Conservation (phyloP, 2,329 filamentous ascomycete genomes). For the Fusarium clavum region DNA sequence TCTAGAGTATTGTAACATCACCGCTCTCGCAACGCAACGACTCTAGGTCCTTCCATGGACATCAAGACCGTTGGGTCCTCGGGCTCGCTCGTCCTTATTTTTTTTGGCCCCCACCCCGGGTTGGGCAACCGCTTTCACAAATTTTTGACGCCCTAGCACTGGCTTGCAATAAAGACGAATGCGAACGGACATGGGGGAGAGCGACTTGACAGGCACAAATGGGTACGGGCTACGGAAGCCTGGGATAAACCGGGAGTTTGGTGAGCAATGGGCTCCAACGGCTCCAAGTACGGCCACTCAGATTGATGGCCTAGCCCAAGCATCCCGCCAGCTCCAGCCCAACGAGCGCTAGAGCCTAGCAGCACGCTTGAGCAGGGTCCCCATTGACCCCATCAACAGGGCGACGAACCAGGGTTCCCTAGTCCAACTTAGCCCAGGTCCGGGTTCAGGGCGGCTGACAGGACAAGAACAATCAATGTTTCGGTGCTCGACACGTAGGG, state of each 20-base stretch:
- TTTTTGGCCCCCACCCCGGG: slow-evolving; percentile 35
- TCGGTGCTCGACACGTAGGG: slow-evolving; percentile 34
- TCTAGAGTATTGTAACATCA: slow-evolving; percentile 18
- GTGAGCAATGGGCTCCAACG: slow-evolving; percentile 28
- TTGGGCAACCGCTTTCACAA: slow-evolving; percentile 38
- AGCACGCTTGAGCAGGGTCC: slow-evolving; percentile 31
- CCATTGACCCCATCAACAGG: slow-evolving; percentile 38
- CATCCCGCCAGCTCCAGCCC: slow-evolving; percentile 40
- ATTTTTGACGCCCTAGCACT: slow-evolving; percentile 37
- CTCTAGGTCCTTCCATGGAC: slow-evolving; percentile 40
- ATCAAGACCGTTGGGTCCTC: slow-evolving; percentile 23
- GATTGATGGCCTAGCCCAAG: slow-evolving; percentile 26
- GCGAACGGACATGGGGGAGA: slow-evolving; percentile 18
- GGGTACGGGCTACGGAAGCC: slow-evolving; percentile 11
- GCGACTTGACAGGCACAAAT: slow-evolving; percentile 31
- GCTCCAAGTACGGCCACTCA: slow-evolving; percentile 23
- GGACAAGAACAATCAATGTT: slow-evolving; percentile 31
- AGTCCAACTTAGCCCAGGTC: slow-evolving; percentile 16
- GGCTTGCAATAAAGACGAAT: slow-evolving; percentile 17
- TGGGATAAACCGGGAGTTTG: slow-evolving; percentile 36
- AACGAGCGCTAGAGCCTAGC: slow-evolving; percentile 36
- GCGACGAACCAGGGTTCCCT: slow-evolving; percentile 40
- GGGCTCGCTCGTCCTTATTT: slow-evolving; percentile 22
- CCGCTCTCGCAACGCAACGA: slow-evolving; percentile 13
- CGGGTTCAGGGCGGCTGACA: slow-evolving; percentile 36